A percentile compares a stretch with the other conserved stretches of the same genome.
phyloP scores from a whole-genome alignment of 2,329 filamentous ascomycete species.

The Aspergillus arachidicola region DNA sequence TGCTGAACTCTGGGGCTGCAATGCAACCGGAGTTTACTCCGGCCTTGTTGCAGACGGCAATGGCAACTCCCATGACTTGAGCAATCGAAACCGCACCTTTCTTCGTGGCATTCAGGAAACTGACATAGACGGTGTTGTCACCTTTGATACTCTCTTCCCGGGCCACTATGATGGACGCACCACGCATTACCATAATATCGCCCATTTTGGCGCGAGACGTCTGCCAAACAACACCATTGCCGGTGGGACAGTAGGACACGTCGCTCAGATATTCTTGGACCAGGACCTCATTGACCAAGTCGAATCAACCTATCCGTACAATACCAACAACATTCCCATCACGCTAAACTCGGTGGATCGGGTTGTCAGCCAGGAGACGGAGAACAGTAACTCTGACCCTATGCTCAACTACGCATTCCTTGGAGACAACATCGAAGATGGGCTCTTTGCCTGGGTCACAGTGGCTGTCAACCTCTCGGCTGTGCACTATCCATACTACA shows the following conservation, averaged over 20 bases:
- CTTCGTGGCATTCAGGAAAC: slow-evolving; percentile 32
- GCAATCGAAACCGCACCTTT: no score
- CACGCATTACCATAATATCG: slow-evolving; percentile 34
- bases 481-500: neutral
- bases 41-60: no score
- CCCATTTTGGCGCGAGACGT: slow-evolving; percentile 33
- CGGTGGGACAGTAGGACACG: slow-evolving; percentile 56
- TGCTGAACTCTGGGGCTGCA: slow-evolving; percentile 42
- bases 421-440: slow-evolving; percentile 17
- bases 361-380: slow-evolving; percentile 16
- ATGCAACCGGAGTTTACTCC: slow-evolving; percentile 27
- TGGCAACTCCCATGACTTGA: no score
- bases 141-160: slow-evolving; percentile 47
- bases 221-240: slow-evolving; percentile 40
- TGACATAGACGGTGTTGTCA: slow-evolving; percentile 44
- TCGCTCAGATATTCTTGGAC: slow-evolving; percentile 67
- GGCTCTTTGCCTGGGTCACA: slow-evolving; percentile 18
- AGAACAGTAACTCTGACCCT: slow-evolving; percentile 15
- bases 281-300: slow-evolving; percentile 57
- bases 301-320: slow-evolving; percentile 45
- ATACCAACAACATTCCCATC: slow-evolving; percentile 18
- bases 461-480: slow-evolving; percentile 13
- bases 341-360: slow-evolving; percentile 18
- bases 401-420: slow-evolving; percentile 19
- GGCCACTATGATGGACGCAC: slow-evolving; percentile 47